Conservation (phyloP, 371 early-diverging fungal genomes). For the Circinella umbellata region DNA sequence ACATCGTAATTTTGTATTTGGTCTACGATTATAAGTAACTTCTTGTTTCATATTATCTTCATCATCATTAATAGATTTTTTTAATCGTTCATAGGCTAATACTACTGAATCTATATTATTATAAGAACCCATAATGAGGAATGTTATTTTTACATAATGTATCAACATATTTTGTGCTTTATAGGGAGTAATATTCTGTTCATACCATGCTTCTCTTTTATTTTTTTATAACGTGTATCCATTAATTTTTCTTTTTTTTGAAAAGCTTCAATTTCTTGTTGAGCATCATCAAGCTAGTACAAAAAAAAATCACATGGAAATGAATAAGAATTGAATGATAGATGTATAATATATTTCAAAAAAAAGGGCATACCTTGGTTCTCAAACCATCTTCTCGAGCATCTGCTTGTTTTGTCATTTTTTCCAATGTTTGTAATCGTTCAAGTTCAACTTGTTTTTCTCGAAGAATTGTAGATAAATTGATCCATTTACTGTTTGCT, state of each 20-base stretch:
- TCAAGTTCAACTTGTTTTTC: slow-evolving; percentile 32
- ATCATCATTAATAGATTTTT: not conserved
- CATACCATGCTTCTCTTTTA: slow-evolving; percentile 15
- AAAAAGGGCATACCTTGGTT: slow-evolving; percentile 26
- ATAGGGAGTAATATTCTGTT: not conserved
- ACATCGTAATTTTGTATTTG: slow-evolving; percentile 2
- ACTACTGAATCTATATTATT: not conserved
- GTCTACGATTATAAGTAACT: not conserved
- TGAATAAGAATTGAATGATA: too few relatives aligned
- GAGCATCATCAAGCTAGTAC: slow-evolving; percentile 40
- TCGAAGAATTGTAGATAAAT: slow-evolving; percentile 26
- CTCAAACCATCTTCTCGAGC: slow-evolving; percentile 32
- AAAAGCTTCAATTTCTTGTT: slow-evolving; percentile 39
- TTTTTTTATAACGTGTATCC: slow-evolving; percentile 33
- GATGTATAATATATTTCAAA: not conserved
- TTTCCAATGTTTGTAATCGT: slow-evolving; percentile 30
- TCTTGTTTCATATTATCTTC: not conserved
- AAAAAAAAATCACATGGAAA: too few relatives aligned
- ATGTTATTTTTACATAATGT: too few relatives aligned
- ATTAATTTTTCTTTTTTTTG: slow-evolving; percentile 45
- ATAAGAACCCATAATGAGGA: not conserved
- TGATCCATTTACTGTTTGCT: slow-evolving; percentile 31
- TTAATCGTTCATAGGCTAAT: not conserved
- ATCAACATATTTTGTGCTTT: not conserved
- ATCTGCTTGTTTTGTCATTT: slow-evolving; percentile 34